Conservation (phyloP, 306 rosid species). For the Castanea sativa region DNA sequence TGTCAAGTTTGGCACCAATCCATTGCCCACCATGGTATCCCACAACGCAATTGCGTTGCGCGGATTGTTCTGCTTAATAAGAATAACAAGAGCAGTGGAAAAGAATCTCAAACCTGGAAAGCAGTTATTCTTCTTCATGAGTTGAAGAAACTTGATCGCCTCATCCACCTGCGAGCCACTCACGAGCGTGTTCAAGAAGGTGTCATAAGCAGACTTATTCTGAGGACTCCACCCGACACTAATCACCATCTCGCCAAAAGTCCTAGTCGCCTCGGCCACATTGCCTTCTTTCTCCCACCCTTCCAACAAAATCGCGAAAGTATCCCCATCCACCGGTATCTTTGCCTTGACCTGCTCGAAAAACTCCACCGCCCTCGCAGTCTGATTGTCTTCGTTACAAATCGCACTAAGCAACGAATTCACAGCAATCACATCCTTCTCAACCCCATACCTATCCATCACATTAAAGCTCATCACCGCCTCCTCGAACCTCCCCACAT, state of each 20-base stretch:
- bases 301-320: conserved; percentile 57
- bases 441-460: conserved; percentile 55
- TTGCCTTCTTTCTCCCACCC: conserved; percentile 73
- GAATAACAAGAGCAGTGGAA: conserved; percentile 48
- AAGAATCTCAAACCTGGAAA: conserved; percentile 67
- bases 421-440: conserved; percentile 45
- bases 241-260: conserved; percentile 57
- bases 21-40: conserved; percentile 53
- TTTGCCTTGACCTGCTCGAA: conserved; percentile 34
- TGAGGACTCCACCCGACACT: conserved; percentile 45
- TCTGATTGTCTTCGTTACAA: conserved; percentile 46
- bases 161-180: conserved; percentile 36
- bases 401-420: conserved; percentile 62
- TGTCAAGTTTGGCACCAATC: conserved; percentile 44
- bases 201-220: conserved; percentile 49
- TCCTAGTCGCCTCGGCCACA: conserved; percentile 35
- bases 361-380: conserved; percentile 40
- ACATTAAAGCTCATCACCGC: conserved; percentile 68
- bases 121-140: conserved; percentile 52
- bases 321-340: conserved; percentile 51
- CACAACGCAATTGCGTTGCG: conserved; percentile 49
- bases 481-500: conserved; percentile 44
- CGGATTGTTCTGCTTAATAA: conserved; percentile 41
- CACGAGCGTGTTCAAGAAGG: conserved; percentile 50
- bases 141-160: conserved; percentile 41